Evolutionary conservation across 1,284 basidiomycete species (phyloP).

Genomic region (Ustilago loliicola): DNA sequence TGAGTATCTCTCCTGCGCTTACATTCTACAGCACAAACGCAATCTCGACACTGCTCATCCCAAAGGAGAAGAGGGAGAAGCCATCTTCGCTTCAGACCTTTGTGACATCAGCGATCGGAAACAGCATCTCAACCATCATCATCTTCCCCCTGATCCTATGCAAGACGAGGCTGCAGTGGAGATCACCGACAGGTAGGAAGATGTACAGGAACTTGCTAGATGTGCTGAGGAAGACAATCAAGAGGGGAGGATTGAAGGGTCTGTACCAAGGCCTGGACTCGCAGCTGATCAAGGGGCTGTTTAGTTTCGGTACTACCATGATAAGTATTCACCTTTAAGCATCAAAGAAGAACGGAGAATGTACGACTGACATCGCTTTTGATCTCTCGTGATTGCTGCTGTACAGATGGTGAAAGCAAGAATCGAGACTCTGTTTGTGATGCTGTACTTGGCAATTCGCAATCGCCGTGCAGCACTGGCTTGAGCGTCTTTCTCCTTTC

Average conservation of each 20-base stretch:
- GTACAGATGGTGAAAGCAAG: constrained; percentile 58
- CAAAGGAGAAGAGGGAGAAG: constrained; percentile 46
- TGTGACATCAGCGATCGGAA: constrained; percentile 72
- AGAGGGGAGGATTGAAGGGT: constrained; percentile 50
- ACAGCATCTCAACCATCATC: constrained; percentile 70
- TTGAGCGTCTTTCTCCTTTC: neutral
- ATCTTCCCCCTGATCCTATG: constrained; percentile 72
- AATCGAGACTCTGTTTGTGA: constrained; percentile 57
- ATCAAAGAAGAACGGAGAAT: neutral
- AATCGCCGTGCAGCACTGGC: constrained; percentile 18
- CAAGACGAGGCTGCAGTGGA: constrained; percentile 72
- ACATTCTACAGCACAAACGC: constrained; percentile 71
- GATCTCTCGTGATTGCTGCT: neutral
- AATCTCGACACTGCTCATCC: constrained; percentile 62
- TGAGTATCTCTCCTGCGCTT: constrained; percentile 71
- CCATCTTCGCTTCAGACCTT: constrained; percentile 70
- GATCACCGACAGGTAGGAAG: constrained; percentile 66
- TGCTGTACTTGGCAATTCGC: constrained; percentile 45
- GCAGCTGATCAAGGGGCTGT: constrained; percentile 62
- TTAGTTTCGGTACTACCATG: constrained; percentile 63
- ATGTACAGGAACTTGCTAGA: constrained; percentile 60
- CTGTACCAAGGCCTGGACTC: constrained; percentile 63
- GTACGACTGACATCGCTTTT: neutral
- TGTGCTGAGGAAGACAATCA: constrained; percentile 58
- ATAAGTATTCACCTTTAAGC: constrained; percentile 22